Evolutionary conservation across 179 eudicot species (phyloP).

Genomic region (Beta lomatogona): DNA sequence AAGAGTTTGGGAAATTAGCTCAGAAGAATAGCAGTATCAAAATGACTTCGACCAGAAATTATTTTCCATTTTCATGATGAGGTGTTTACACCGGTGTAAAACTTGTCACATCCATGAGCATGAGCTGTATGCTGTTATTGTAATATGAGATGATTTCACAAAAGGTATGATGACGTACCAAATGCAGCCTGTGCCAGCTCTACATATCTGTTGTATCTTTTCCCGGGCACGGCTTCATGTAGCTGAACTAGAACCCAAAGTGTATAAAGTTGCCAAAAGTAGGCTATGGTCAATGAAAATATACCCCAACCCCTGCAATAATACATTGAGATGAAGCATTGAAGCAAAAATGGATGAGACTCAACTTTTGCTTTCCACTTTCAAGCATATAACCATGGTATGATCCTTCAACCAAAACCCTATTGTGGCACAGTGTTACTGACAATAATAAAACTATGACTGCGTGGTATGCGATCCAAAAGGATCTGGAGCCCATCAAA

Average conservation of each 20-base stretch:
- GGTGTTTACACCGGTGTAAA: too few relatives aligned
- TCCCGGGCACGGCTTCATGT: constrained; percentile 98
- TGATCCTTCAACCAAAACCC: background rate
- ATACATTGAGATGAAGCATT: background rate
- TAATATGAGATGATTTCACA: too few relatives aligned
- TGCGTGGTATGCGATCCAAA: too few relatives aligned
- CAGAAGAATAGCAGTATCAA: background rate
- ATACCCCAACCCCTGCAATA: constrained; percentile 93
- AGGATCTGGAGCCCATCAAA: too few relatives aligned
- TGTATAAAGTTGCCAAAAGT: constrained; percentile 93
- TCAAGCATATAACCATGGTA: background rate
- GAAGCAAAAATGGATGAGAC: too few relatives aligned
- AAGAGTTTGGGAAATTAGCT: background rate
- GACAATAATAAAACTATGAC: background rate
- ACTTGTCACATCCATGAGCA: too few relatives aligned
- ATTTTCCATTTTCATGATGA: background rate
- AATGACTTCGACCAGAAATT: background rate
- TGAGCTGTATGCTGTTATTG: too few relatives aligned
- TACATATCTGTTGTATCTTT: constrained; percentile 91
- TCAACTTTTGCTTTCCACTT: too few relatives aligned
- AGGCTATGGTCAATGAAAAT: constrained; percentile 81
- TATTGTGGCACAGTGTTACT: background rate
- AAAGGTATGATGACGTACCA: constrained; percentile 44
- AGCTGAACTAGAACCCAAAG: constrained; percentile 93
- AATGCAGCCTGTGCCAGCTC: constrained; percentile 98